Evolutionary conservation across 2,329 filamentous ascomycete species (phyloP).

Genomic region (Rhinocladiella similis): DNA sequence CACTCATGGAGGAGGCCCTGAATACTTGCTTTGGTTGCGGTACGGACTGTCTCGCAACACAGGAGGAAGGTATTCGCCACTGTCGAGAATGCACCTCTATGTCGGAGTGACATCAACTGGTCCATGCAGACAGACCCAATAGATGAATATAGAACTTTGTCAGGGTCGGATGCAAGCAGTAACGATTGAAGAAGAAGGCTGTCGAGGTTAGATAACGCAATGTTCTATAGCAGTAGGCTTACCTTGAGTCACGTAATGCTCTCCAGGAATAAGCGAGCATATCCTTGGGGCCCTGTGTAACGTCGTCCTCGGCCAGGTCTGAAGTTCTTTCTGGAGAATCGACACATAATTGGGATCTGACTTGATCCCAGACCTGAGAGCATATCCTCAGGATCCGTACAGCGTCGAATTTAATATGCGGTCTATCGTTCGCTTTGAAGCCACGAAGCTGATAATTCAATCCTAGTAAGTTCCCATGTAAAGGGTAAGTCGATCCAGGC

Average conservation of each 20-base stretch:
- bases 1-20: constrained; percentile 60
- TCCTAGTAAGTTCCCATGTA: constrained; percentile 26
- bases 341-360: constrained; percentile 79
- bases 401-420: constrained; percentile 34
- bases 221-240: constrained; percentile 26
- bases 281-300: constrained; percentile 80
- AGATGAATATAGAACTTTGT: constrained; percentile 58
- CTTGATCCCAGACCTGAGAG: constrained; percentile 71
- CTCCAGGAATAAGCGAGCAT: constrained; percentile 93
- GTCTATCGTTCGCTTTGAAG: background rate
- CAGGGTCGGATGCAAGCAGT: constrained; percentile 46
- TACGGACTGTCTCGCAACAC: constrained; percentile 69
- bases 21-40: constrained; percentile 49
- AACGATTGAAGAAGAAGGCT: constrained; percentile 72
- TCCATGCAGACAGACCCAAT: constrained; percentile 76
- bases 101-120: constrained; percentile 78
- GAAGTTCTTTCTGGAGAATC: constrained; percentile 89
- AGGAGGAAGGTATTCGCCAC: constrained; percentile 83
- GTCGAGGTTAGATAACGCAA: constrained; percentile 25
- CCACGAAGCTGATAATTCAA: constrained; percentile 18
- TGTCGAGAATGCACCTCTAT: constrained; percentile 90
- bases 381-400: constrained; percentile 62
- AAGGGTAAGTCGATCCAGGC: constrained; percentile 15
- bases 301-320: constrained; percentile 61
- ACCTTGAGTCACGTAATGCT: constrained; percentile 92